phyloP scores from a whole-genome alignment of 2,329 filamentous ascomycete genomes.

The Rutstroemia sp. region DNA sequence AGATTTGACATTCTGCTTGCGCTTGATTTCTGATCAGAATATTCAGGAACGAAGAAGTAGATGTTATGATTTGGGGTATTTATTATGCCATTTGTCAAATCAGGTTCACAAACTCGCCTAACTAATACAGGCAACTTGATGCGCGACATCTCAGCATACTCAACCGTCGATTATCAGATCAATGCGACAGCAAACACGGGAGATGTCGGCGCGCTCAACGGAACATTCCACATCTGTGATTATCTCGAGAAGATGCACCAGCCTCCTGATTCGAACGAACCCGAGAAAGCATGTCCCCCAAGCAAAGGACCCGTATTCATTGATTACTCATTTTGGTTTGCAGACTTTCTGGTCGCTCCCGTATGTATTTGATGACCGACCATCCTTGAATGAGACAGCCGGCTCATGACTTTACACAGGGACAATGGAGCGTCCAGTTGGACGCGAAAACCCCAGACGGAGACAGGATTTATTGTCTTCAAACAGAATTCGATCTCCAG shows the following conservation, averaged over 20 bases:
- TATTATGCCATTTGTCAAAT: slow-evolving; percentile 5
- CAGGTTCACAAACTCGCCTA: slow-evolving; percentile 1
- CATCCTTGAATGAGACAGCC: slow-evolving; percentile 1
- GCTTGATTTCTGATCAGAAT: slow-evolving; percentile 1
- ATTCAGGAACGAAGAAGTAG: slow-evolving; percentile 7
- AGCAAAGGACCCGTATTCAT: slow-evolving; percentile 8
- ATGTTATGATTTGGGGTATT: slow-evolving; percentile 8
- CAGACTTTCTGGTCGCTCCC: slow-evolving; percentile 5
- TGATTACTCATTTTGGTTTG: slow-evolving; percentile 9
- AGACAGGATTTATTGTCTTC: slow-evolving; percentile 9
- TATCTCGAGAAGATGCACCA: slow-evolving; percentile 9
- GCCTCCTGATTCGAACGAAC: slow-evolving; percentile 8
- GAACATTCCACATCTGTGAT: slow-evolving; percentile 7
- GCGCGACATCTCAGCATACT: slow-evolving; percentile 5
- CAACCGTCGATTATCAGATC: slow-evolving; percentile 4
- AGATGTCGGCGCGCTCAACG: neutral
- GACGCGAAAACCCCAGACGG: slow-evolving; percentile 8
- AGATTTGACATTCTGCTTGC: neutral
- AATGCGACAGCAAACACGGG: slow-evolving; percentile 3
- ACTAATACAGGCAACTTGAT: slow-evolving; percentile 8
- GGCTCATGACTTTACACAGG: slow-evolving; percentile 5
- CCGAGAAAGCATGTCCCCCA: slow-evolving; percentile 6
- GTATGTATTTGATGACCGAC: slow-evolving; percentile 6
- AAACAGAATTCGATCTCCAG: slow-evolving; percentile 9
- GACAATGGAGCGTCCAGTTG: slow-evolving; percentile 9